A percentile compares a stretch with the other conserved stretches of the same genome.
Evolutionary conservation across 2,329 filamentous ascomycete genomes (phyloP).

Genomic region (Fusarium multiceps): DNA sequence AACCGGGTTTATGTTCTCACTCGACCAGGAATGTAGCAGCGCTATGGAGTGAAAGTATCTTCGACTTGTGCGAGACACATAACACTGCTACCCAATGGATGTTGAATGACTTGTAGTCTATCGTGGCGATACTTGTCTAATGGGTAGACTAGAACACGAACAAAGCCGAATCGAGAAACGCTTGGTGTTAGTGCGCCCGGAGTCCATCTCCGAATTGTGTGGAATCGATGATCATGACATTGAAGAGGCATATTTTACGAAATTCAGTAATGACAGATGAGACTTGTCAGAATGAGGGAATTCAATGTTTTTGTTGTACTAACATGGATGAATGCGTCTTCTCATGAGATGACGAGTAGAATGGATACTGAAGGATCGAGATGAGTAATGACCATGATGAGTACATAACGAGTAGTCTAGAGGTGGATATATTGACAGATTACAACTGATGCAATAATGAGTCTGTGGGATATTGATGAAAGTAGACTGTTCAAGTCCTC

Average conservation of each 20-base stretch:
- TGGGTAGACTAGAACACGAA: neutral
- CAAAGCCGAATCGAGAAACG: constrained; percentile 6
- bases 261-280: neutral
- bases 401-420: neutral
- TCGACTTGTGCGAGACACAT: neutral
- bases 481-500: neutral
- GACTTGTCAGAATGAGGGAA: neutral
- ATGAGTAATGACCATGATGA: neutral
- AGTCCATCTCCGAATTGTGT: constrained; percentile 13
- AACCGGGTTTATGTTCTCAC: neutral
- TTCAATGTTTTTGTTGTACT: neutral
- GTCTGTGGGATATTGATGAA: neutral
- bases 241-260: neutral
- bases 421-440: neutral
- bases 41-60: neutral
- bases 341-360: neutral
- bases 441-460: neutral
- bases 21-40: neutral
- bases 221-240: constrained; percentile 33
- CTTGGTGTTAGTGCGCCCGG: constrained; percentile 11
- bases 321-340: neutral
- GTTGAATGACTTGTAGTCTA: neutral
- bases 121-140: constrained; percentile 9
- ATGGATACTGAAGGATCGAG: neutral
- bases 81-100: neutral